Base-by-base conservation (phyloP, 306 rosid genomes). In the Lotus japonicus region DNA sequence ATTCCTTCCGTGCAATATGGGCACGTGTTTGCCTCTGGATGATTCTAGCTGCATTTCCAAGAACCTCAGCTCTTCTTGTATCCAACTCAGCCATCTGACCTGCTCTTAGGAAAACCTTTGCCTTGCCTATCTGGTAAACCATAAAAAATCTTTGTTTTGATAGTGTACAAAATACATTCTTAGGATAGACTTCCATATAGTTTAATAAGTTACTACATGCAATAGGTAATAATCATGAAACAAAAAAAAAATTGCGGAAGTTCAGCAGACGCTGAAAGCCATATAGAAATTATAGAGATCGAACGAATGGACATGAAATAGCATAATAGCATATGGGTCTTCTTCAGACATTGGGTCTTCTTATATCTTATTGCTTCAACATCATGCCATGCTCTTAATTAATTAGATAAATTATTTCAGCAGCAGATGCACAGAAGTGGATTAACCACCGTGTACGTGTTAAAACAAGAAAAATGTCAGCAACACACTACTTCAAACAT, bases 11-110 rank as follows among this genome's bases (percentile, higher is more conserved):
- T 60, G 99, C 95, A 77, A 95, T 86, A 83, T 87, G 83, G 21
- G 97, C 83, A 26, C 97, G 92, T 62, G 85, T 89, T 91, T 95
- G 97, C 85, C 96, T 84, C 78, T 95, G 99, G 78, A 95, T 84
- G 53, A 80, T 77, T 76, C 96, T 87, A 17, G 97, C 99, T 28
- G 97, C 99, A 76, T 87, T 87, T 73, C 99, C 97, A 61, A 95
- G 97, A 77, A 95, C 95, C 80, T 89, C 95, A 60, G 95, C 84
- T 81, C 99, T 91, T 85, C 92, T 95, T 63, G 97, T 89, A 87
- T 95, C 99, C 86, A 95, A 70, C 80, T 88, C 92, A 53, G 99
- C 99, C 99, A 91, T 95, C 83, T 95, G 97, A 52, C 99, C 99
- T 62, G 96, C 99, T 80, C 99, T 77, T 53, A 95, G 85, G 75